Percentiles rank a stretch among this genome's conserved stretches.
These are phyloP conservation scores for Colletotrichum liriopes DNA, from an alignment of 2,329 filamentous ascomycete genomes.

Conservation along the genomic window DNA sequence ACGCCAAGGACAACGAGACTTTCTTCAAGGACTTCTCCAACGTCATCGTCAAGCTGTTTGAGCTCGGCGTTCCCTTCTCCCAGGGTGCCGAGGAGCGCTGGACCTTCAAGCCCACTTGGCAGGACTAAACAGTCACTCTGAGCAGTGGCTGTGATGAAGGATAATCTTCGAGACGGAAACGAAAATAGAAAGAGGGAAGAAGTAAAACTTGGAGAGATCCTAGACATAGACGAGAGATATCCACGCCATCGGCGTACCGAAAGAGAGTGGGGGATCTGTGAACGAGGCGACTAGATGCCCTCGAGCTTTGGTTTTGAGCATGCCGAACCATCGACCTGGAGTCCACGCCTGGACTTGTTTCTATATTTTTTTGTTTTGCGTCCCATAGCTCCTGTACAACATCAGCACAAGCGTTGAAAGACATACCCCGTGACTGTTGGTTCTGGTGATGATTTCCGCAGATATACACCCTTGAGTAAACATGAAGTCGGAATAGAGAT, in stretches of 20 bases:
- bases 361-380: conserved; percentile 17
- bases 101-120: conserved; percentile 73
- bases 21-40: conserved; percentile 96
- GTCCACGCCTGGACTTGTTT: conserved; percentile 35
- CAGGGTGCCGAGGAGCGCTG: conserved; percentile 72
- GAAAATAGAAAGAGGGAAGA: conserved; percentile 7
- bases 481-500: conserved; percentile 36
- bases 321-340: conserved; percentile 6
- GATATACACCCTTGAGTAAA: not conserved
- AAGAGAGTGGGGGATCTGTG: conserved; percentile 2
- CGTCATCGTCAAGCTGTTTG: conserved; percentile 86
- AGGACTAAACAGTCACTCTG: conserved; percentile 17
- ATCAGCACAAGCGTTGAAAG: conserved; percentile 26
- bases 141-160: not conserved
- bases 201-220: conserved; percentile 14
- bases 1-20: conserved; percentile 89
- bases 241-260: conserved; percentile 26
- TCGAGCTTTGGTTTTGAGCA: conserved; percentile 8
- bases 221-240: conserved; percentile 41
- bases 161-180: not conserved
- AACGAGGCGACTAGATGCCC: conserved; percentile 8
- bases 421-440: not conserved
- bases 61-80: conserved; percentile 92
- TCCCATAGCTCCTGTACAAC: conserved; percentile 38
- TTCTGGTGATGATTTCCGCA: not conserved